These are phyloP conservation scores for Aspergillus tubingensis DNA, from an alignment of 2,329 filamentous ascomycete species.

Conservation along the genomic window DNA sequence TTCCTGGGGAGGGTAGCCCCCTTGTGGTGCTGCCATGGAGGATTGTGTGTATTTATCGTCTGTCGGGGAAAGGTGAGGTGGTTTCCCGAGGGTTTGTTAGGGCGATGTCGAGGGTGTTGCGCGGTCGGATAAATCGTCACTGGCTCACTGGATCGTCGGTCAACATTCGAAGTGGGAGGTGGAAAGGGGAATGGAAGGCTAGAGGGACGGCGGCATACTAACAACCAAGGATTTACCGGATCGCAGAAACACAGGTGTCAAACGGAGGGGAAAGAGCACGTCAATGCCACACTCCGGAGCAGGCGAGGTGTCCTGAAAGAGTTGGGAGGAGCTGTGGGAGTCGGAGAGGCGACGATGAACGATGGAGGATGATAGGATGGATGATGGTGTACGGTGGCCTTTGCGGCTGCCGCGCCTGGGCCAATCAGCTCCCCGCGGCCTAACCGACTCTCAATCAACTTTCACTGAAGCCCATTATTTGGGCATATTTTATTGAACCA, in stretches of 20 bases:
- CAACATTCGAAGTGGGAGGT: constrained; percentile 15
- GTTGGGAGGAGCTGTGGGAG: constrained; percentile 14
- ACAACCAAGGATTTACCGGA: constrained; percentile 13
- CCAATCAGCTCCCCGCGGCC: constrained; percentile 37
- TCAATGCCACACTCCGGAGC: constrained; percentile 14
- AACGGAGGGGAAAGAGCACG: constrained; percentile 11
- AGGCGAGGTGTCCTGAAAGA: constrained; percentile 18
- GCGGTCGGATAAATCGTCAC: constrained; percentile 21
- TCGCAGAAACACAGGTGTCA: neutral
- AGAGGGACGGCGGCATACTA: constrained; percentile 22
- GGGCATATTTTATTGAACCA: neutral
- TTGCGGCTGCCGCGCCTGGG: constrained; percentile 28
- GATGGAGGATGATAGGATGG: constrained; percentile 18
- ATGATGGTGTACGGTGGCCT: constrained; percentile 42
- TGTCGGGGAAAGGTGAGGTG: neutral
- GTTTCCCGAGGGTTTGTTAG: constrained; percentile 7
- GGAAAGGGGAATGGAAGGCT: constrained; percentile 12
- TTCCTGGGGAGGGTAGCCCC: constrained; percentile 54
- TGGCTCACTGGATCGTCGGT: constrained; percentile 28
- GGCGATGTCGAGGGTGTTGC: constrained; percentile 4
- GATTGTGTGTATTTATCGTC: constrained; percentile 10
- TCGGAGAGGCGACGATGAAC: constrained; percentile 14
- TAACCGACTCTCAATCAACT: constrained; percentile 17
- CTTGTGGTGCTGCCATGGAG: constrained; percentile 55
- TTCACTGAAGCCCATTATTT: neutral